Conservation (phyloP, 1,139 yeast genomes). For the Taphrina pruni region DNA sequence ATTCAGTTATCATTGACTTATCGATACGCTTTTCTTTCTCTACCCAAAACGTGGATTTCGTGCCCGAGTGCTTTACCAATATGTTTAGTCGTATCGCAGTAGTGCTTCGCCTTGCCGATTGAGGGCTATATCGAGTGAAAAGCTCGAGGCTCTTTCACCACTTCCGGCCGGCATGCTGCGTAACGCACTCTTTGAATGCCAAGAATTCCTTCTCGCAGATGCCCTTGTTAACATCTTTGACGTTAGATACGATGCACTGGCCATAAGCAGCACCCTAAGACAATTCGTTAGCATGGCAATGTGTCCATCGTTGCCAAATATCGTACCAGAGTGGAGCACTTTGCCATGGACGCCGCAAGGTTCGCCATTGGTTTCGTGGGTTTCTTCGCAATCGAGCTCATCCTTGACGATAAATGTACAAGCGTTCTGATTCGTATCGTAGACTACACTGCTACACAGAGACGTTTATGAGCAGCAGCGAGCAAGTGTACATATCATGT, state of each 20-base stretch:
- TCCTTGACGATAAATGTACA: not conserved
- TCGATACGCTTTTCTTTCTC: no score
- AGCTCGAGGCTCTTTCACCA: slow-evolving; percentile 3
- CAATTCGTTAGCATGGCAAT: not conserved
- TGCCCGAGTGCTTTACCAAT: no score
- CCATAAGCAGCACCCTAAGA: slow-evolving; percentile 31
- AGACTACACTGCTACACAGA: no score
- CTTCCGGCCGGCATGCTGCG: slow-evolving; percentile 32
- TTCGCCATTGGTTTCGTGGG: slow-evolving; percentile 40
- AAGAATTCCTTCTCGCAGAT: slow-evolving; percentile 37
- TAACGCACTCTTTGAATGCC: slow-evolving; percentile 41
- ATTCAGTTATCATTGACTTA: no score
- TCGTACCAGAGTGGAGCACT: slow-evolving; percentile 27
- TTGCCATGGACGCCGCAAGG: slow-evolving; percentile 27
- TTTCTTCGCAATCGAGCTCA: slow-evolving; percentile 33
- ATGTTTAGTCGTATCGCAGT: no score
- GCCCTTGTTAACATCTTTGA: slow-evolving; percentile 28
- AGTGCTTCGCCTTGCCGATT: no score
- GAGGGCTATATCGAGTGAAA: no score
- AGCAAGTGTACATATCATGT: no score
- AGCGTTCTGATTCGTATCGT: no score
- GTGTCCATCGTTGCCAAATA: not conserved
- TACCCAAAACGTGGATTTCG: no score
- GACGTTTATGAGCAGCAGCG: no score
- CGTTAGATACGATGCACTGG: slow-evolving; percentile 31